Conservation (phyloP, 768 basidiomycete species). For the Kwoniella heveanensis region DNA sequence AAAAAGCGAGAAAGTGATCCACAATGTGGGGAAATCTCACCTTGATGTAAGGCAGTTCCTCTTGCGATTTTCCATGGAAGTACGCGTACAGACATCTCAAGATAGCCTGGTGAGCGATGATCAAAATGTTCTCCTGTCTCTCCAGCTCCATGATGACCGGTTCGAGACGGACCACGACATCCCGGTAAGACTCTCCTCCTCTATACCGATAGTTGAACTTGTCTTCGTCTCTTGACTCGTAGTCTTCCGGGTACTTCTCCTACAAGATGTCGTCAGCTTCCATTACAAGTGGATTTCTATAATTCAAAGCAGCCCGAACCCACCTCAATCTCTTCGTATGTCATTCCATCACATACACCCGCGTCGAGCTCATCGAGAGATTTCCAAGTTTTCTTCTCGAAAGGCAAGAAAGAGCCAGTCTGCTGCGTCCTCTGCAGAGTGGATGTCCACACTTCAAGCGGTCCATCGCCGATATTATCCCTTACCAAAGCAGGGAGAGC, state of each 20-base stretch:
- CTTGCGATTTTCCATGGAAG: slow-evolving; percentile 80
- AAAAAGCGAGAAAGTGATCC: slow-evolving; percentile 3
- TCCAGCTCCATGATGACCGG: slow-evolving; percentile 99
- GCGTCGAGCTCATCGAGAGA: slow-evolving; percentile 97
- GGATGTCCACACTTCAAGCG: slow-evolving; percentile 97
- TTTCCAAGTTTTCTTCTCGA: slow-evolving; percentile 96
- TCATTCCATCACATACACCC: slow-evolving; percentile 99
- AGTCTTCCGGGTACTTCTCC: slow-evolving; percentile 95
- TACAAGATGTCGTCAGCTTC: slow-evolving; percentile 46
- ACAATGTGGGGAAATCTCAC: too few species aligned
- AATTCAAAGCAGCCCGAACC: too few species aligned
- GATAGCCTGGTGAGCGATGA: slow-evolving; percentile 86
- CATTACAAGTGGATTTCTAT: too few species aligned
- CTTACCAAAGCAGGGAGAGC: slow-evolving; percentile 84
- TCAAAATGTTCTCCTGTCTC: slow-evolving; percentile 92
- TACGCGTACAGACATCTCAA: slow-evolving; percentile 75
- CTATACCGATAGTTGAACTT: slow-evolving; percentile 99
- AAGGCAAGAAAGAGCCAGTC: slow-evolving; percentile 78
- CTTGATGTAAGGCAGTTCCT: slow-evolving; percentile 95
- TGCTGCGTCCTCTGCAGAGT: slow-evolving; percentile 90
- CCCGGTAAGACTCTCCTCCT: slow-evolving; percentile 93
- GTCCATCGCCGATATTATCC: slow-evolving; percentile 85
- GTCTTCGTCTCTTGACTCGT: slow-evolving; percentile 96
- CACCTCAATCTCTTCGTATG: slow-evolving; percentile 97
- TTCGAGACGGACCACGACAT: slow-evolving; percentile 91